phyloP scores from a whole-genome alignment of 176 grass and related monocot species.

The Elymus sibiricus region DNA sequence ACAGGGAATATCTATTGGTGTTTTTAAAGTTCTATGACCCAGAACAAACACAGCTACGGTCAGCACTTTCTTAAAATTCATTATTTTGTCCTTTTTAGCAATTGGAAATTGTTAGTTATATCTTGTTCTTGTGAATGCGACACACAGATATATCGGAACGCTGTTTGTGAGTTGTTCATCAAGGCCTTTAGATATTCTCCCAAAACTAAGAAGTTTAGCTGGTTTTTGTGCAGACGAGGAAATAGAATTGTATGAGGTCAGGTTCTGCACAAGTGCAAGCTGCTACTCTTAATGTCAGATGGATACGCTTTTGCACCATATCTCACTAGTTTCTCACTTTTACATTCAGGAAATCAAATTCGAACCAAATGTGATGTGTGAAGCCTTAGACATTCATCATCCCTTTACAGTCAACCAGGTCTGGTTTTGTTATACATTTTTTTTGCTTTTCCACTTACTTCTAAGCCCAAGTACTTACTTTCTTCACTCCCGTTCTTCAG shows the following conservation, averaged over 20 bases:
- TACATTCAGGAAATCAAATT: slow-evolving; percentile 42
- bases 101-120: neutral
- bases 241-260: slow-evolving; percentile 42
- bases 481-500: neutral
- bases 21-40: slow-evolving; percentile 57
- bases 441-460: too few relatives aligned
- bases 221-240: slow-evolving; percentile 21
- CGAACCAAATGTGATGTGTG: slow-evolving; percentile 22
- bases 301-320: neutral
- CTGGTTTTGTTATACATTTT: too few relatives aligned
- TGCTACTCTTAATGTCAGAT: neutral
- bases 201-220: slow-evolving; percentile 38
- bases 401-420: too few relatives aligned
- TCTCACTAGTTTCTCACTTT: neutral
- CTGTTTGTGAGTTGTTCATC: slow-evolving; percentile 28
- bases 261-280: neutral
- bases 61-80: neutral
- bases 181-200: slow-evolving; percentile 30
- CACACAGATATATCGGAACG: slow-evolving; percentile 33
- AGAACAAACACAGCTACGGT: slow-evolving; percentile 34
- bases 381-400: neutral
- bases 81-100: neutral
- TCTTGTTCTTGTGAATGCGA: neutral
- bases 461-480: too few relatives aligned
- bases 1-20: slow-evolving; percentile 28